Evolutionary conservation across 1,139 yeast genomes (phyloP).

Genomic region (Geotrichum europaeum): DNA sequence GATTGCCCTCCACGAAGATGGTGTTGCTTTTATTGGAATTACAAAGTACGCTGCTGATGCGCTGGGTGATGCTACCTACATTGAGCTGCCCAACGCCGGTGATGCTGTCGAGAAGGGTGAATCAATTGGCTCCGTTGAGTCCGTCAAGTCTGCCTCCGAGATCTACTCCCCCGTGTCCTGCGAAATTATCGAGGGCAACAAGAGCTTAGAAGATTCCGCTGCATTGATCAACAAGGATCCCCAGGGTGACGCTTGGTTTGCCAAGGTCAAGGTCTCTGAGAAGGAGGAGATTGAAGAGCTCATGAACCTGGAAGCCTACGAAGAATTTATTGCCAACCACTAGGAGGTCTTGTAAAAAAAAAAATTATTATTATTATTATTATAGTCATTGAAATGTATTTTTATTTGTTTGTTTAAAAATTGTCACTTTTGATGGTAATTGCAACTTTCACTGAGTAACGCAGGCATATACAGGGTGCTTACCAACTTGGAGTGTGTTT

Average conservation of each 20-base stretch:
- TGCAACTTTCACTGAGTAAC: background rate
- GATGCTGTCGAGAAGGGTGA: conserved; percentile 66
- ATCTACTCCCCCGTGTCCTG: conserved; percentile 86
- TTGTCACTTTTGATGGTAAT: background rate
- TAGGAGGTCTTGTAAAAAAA: conserved; percentile 12
- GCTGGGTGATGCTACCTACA: conserved; percentile 93
- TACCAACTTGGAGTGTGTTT: background rate
- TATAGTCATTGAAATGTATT: background rate
- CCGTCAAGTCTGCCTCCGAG: conserved; percentile 92
- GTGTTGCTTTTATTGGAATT: conserved; percentile 78
- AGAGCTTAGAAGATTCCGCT: conserved; percentile 60
- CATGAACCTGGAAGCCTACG: conserved; percentile 56
- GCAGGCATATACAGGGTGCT: background rate
- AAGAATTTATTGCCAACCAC: conserved; percentile 46
- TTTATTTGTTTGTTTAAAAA: background rate
- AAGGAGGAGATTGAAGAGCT: conserved; percentile 40
- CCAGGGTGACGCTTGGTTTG: conserved; percentile 90
- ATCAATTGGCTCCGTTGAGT: conserved; percentile 85
- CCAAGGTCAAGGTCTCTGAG: conserved; percentile 56
- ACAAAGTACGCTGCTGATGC: conserved; percentile 96
- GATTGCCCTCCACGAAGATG: conserved; percentile 81
- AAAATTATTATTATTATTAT: background rate
- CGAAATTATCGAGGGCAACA: conserved; percentile 67
- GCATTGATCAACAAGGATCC: conserved; percentile 81
- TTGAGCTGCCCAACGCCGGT: conserved; percentile 82